Base-by-base conservation (phyloP, 2,329 filamentous ascomycete genomes). In the Fusarium coicis region DNA sequence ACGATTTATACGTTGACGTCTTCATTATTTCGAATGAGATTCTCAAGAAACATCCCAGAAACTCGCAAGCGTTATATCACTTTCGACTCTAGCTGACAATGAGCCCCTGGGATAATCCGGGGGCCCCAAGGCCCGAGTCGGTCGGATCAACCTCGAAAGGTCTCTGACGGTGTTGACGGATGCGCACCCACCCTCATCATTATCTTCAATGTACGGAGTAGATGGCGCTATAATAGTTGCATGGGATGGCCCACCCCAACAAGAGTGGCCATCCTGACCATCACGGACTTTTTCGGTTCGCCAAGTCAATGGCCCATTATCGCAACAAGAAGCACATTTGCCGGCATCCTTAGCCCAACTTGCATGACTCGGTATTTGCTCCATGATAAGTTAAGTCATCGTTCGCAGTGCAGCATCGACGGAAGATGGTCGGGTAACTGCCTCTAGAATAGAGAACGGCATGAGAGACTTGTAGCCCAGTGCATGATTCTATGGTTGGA, bases 231-330 rank as follows among this genome's bases (percentile, higher is more conserved):
- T 67, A 36, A 19, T 49, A 39, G 28, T 37, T 23, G 47, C 7
- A 23, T 15, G 40, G 23, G 34, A 30, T 50, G 36, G 32, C 15
- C 28, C 18, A 36, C 14, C 30, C 30, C 34, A 43, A 37, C 56
- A 63, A 59, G 70, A 64, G 54, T 58, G 63, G 62, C 42, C 59
- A 69, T 68, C 70, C 74, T 58, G 72, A 75, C 72, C 34, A 58
- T 66, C 52, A 14, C 30, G 26, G 21, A 14, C 21, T 26, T 62
- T 40, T n/a, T 59, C 23, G 23, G 28, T 28, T 42, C 54, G 28
- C 39, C 43, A 65, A 56, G 43, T 66, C 46, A 30, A 42, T 53
- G 40, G 36, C 36, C 43, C 36, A 23, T 52, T 47, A 39, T 52
- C 37, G 14, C 23, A 23, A 34, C 9, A 28, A 37, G 37, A 37